Percentiles rank a stretch among this genome's conserved stretches.
These are phyloP conservation scores for Boeremia lycopersici DNA, from an alignment of 2,329 filamentous ascomycete genomes.

Conservation along the genomic window DNA sequence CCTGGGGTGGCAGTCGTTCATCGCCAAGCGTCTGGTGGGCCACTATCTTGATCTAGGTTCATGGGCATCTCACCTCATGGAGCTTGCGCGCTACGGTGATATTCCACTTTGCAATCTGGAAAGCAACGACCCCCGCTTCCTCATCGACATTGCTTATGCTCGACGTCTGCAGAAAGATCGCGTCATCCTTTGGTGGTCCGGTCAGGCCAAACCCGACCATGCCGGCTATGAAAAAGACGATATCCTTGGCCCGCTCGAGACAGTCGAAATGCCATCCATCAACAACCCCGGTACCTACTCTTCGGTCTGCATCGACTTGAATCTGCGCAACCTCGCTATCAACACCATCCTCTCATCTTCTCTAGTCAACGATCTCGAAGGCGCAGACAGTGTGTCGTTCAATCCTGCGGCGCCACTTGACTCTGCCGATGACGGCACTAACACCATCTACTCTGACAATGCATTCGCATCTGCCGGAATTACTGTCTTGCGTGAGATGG, in stretches of 20 bases:
- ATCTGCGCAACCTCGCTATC: conserved; percentile 92
- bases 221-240: conserved; percentile 95
- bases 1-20: conserved; percentile 89
- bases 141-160: conserved; percentile 96
- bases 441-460: conserved; percentile 80
- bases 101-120: conserved; percentile 95
- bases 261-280: conserved; percentile 86
- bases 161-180: conserved; percentile 87
- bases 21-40: conserved; percentile 82
- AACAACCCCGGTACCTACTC: conserved; percentile 95
- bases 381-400: conserved; percentile 83
- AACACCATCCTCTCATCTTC: conserved; percentile 98
- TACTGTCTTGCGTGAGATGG: conserved; percentile 92
- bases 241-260: conserved; percentile 79
- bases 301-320: conserved; percentile 94
- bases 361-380: conserved; percentile 94
- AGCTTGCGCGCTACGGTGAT: conserved; percentile 89
- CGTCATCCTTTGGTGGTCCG: conserved; percentile 97
- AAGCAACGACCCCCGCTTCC: conserved; percentile 87
- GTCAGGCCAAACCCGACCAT: conserved; percentile 85
- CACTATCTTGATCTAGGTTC: conserved; percentile 92
- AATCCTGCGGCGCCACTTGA: conserved; percentile 72
- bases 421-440: conserved; percentile 65
- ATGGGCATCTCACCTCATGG: conserved; percentile 87
- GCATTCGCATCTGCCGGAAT: conserved; percentile 94